Evolutionary conservation across 768 basidiomycete genomes (phyloP), one percentile per base, ranked within the genome.

Genomic region (Suillus tomentosus): DNA sequence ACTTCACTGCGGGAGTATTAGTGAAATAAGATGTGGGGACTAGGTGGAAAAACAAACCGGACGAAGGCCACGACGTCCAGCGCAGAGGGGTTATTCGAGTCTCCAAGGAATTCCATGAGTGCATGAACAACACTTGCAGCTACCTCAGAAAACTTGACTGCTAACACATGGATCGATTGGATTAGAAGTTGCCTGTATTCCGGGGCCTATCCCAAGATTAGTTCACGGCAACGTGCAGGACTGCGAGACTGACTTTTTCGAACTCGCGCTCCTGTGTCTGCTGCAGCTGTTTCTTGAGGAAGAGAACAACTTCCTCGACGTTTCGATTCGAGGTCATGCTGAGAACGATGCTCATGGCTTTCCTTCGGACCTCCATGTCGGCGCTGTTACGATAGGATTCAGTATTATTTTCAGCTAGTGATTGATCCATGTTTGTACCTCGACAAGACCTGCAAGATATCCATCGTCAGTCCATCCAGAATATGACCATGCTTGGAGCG

Each of bases 261-360:
- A 48, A 48, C 47, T 14, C 47, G 47, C 22, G 22, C 13, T 48
- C 95, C 69, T 97, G 88, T 0, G 96, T 99, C 73, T 87, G 89
- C 70, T 92, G 87, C n/a, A 99, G 82, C 72, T 99, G 96, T 77
- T 99, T 99, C 84, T 99, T 99, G 71, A 99, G 82, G 86, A 97
- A 96, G 3, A 91, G 73, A 1, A 96, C 96, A 1, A 99, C 94
- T 59, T 99, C 97, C 72, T 99, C 97, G 15, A 98, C 95, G 67
- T 97, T 99, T 59, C 96, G 81, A 69, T 92, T 92, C 17, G 93
- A 91, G 0, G 95, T 92, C 91, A 99, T 94, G 74, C 88, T 93
- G 61, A 99, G 78, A 14, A 95, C 94, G 66, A 98, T 93, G 63
- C 80, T 83, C 65, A 96, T 87, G 6, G 96, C 95, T 76, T 97